These are phyloP conservation scores for Ophiosphaerella narmari DNA, from an alignment of 2,329 filamentous ascomycete species.

Conservation along the genomic window DNA sequence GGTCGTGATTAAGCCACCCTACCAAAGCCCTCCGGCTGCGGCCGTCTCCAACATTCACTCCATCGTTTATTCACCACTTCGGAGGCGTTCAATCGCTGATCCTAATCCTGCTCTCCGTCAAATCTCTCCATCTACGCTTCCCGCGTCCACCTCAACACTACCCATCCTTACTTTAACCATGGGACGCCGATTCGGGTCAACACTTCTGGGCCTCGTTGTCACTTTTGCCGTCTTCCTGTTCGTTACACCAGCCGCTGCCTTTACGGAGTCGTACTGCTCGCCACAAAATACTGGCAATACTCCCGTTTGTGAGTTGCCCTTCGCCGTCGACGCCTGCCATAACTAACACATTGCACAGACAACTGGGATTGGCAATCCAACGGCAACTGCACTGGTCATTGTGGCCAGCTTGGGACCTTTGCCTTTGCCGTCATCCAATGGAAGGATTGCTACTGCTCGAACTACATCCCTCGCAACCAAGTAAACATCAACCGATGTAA, in stretches of 20 bases:
- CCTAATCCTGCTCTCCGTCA: slow-evolving; percentile 12
- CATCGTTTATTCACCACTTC: slow-evolving; percentile 12
- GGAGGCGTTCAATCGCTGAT: slow-evolving; percentile 33
- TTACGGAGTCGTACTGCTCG: slow-evolving; percentile 50
- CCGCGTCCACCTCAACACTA: too few species aligned
- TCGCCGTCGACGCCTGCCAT: neutral
- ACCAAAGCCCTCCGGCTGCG: slow-evolving; percentile 3
- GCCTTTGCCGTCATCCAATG: slow-evolving; percentile 72
- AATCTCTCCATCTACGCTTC: neutral
- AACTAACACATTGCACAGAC: slow-evolving; percentile 17
- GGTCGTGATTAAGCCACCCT: slow-evolving; percentile 7
- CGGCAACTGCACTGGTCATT: slow-evolving; percentile 68
- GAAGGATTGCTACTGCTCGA: slow-evolving; percentile 74
- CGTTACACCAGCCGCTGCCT: slow-evolving; percentile 18
- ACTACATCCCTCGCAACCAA: slow-evolving; percentile 62
- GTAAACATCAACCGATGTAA: slow-evolving; percentile 57
- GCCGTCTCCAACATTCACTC: neutral
- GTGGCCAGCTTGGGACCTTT: slow-evolving; percentile 53
- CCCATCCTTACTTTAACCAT: slow-evolving; percentile 11
- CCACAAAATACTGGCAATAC: slow-evolving; percentile 49
- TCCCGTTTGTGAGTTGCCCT: slow-evolving; percentile 38
- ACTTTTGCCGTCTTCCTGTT: slow-evolving; percentile 23
- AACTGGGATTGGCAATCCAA: slow-evolving; percentile 63
- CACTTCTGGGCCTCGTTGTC: slow-evolving; percentile 22
- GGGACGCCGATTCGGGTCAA: slow-evolving; percentile 11